Evolutionary conservation across 208 protist species (phyloP).

Genomic region (Entamoeba histolytica): DNA sequence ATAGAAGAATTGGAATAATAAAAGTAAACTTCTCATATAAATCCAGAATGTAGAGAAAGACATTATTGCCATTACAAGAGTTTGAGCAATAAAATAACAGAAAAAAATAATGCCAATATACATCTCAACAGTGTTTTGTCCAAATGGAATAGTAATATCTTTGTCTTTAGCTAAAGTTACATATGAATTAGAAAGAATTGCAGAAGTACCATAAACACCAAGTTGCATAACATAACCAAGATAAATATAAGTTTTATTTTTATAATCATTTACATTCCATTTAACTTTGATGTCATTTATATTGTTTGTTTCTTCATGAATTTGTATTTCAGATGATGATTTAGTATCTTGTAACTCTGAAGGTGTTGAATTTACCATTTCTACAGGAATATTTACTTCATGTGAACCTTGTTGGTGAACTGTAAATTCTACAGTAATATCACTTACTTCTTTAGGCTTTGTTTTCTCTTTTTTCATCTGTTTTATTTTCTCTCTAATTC

Average conservation of each 20-base stretch:
- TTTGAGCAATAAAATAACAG: background rate
- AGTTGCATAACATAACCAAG: background rate
- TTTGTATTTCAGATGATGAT: too few relatives aligned
- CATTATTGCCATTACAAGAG: background rate
- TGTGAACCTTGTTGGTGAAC: background rate
- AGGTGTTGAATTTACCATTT: too few relatives aligned
- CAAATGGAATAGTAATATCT: background rate
- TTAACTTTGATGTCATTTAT: background rate
- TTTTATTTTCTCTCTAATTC: background rate
- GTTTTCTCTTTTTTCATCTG: background rate
- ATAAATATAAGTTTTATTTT: background rate
- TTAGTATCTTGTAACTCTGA: too few relatives aligned
- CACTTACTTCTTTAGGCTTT: background rate
- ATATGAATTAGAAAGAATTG: background rate
- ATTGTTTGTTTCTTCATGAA: too few relatives aligned
- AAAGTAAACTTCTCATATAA: background rate
- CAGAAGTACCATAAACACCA: background rate
- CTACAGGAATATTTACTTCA: too few relatives aligned
- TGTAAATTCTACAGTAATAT: background rate
- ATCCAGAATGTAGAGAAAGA: background rate
- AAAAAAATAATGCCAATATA: background rate
- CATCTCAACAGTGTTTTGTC: background rate
- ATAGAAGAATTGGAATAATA: background rate
- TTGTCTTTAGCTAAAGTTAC: background rate
- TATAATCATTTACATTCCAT: background rate